Conservation (phyloP, 495 filamentous ascomycete genomes). For the Neurospora sp. region DNA sequence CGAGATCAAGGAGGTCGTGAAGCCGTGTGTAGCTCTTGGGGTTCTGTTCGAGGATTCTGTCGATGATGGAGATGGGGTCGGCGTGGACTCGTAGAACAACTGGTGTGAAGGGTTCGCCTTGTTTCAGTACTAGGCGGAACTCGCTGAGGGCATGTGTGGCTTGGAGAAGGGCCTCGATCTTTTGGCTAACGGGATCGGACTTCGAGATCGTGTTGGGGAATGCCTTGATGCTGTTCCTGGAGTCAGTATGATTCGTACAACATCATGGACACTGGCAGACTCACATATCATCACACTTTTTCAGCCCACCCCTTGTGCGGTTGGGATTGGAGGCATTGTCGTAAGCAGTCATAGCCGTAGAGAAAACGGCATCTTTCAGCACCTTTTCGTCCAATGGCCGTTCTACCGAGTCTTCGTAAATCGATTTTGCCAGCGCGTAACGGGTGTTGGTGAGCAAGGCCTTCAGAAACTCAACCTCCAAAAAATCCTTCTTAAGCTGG, state of each 20-base stretch:
- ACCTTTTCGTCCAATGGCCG: conserved; percentile 39
- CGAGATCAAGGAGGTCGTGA: conserved; percentile 74
- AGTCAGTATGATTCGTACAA: conserved; percentile 3
- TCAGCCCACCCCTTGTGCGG: conserved; percentile 68
- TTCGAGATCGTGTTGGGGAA: conserved; percentile 55
- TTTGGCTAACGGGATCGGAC: conserved; percentile 40
- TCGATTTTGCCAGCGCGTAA: conserved; percentile 55
- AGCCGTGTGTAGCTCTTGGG: conserved; percentile 73
- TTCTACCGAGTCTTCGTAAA: conserved; percentile 51
- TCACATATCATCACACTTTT: conserved; percentile 75
- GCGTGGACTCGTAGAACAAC: conserved; percentile 78
- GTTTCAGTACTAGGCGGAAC: conserved; percentile 81
- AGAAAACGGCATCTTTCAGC: conserved; percentile 56
- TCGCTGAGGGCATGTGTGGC: conserved; percentile 82
- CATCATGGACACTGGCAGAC: conserved; percentile 14
- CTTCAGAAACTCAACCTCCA: conserved; percentile 71
- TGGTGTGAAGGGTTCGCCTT: conserved; percentile 85
- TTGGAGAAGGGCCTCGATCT: conserved; percentile 58
- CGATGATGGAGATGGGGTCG: conserved; percentile 76
- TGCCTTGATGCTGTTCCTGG: conserved; percentile 46
- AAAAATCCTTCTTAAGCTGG: conserved; percentile 46
- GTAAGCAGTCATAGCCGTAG: conserved; percentile 61
- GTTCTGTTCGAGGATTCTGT: conserved; percentile 84
- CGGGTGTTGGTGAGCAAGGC: conserved; percentile 58
- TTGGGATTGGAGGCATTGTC: conserved; percentile 90